phyloP scores from a whole-genome alignment of 352 stramenopile species.

The Plasmopara viticola region DNA sequence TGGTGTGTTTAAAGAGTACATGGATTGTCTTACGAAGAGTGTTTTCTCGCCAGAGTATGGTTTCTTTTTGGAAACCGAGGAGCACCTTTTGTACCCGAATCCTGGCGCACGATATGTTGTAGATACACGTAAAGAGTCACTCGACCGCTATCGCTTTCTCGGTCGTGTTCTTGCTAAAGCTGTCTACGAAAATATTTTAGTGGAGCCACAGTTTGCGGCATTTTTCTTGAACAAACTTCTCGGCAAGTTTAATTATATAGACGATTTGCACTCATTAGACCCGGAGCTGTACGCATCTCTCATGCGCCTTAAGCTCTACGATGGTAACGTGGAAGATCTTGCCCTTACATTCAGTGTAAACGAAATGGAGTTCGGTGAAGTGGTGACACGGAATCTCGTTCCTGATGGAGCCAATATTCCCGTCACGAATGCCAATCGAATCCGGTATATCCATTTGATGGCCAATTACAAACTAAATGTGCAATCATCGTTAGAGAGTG shows the following conservation, averaged over 20 bases:
- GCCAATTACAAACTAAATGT: constrained; percentile 97
- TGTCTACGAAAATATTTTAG: constrained; percentile 93
- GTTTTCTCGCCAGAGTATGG: constrained; percentile 84
- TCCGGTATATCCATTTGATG: constrained; percentile 94
- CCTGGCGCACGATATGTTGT: constrained; percentile 76
- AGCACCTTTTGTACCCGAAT: constrained; percentile 93
- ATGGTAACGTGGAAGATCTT: constrained; percentile 86
- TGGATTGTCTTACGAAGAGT: constrained; percentile 85
- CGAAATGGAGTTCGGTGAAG: constrained; percentile 67
- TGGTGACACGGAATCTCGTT: constrained; percentile 68
- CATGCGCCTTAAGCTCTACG: constrained; percentile 94
- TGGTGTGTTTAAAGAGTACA: constrained; percentile 97
- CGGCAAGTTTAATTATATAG: constrained; percentile 79
- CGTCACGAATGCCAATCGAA: constrained; percentile 92
- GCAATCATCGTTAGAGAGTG: constrained; percentile 42
- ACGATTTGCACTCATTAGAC: constrained; percentile 93
- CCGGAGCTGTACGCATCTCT: constrained; percentile 92
- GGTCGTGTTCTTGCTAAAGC: constrained; percentile 94
- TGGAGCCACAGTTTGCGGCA: constrained; percentile 94
- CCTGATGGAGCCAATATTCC: constrained; percentile 76
- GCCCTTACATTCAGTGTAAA: constrained; percentile 93
- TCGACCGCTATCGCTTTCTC: constrained; percentile 93
- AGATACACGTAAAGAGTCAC: constrained; percentile 61
- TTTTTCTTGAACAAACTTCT: constrained; percentile 97
- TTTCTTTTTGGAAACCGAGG: constrained; percentile 80